Evolutionary conservation across 148 eudicot genomes (phyloP), one percentile per base, ranked within the genome.

Genomic region (Agrostemma githago): DNA sequence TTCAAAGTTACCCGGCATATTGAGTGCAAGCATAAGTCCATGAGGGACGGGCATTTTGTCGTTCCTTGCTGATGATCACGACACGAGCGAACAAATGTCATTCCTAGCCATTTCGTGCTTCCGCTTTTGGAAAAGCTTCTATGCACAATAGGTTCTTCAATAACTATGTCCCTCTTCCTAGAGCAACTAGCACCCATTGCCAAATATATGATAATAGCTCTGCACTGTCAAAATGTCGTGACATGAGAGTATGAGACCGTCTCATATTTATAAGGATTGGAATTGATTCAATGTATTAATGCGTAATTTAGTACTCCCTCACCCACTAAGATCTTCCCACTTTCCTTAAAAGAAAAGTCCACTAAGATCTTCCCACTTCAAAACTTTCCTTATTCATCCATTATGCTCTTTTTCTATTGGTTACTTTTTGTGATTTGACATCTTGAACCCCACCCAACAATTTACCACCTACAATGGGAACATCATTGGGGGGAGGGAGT

Each of bases 121-220:
- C 87, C 91, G 76, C 84, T 90, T 84, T 87, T 92, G 76, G 71
- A 78, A 66, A 77, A 61, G 77, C 85, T 84, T 71, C 82, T 81
- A 21, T 77, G 80, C 19, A 72, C 72, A 74, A 74, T 70, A 39
- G 86, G 85, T 51, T 92, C 95, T 43, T 82, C 75, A 26, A 79
- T 87, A 74, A 74, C 87, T 43, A 79, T 86, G 80, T 80, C 86
- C 62, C 85, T 84, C 85, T 88, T 92, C 83, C 93, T 88, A 14
- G 96, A 92, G 81, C 96, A 92, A 74, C 80, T 84, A 74, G 92
- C 86, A 43, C 96, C 96, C 92, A 92, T 92, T 43, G 56, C 10
- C 44, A 59, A 77, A 61, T 73, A 37, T 71, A 19, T 19, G 46
- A 77, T 26, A 1, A 26, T 17, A 51, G 62, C 74, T 51, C 65